These are phyloP conservation scores for Penstemon barbatus DNA, from an alignment of 257 asterid genomes.

Conservation along the genomic window DNA sequence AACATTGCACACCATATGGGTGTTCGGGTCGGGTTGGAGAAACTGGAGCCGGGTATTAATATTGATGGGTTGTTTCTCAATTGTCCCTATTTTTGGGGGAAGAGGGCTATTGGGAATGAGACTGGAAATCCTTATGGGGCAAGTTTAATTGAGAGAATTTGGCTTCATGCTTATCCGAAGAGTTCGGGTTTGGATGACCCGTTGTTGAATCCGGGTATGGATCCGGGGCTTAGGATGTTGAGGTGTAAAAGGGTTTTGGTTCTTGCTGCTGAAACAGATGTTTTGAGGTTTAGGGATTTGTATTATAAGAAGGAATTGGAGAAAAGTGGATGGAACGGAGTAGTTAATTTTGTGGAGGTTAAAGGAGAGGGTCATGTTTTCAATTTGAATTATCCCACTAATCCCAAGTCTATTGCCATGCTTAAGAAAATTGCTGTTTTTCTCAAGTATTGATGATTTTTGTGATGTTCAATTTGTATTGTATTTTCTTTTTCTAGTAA, in stretches of 20 bases:
- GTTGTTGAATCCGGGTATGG: constrained; percentile 44
- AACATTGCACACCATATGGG: constrained; percentile 36
- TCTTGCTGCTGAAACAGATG: constrained; percentile 41
- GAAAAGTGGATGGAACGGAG: constrained; percentile 45
- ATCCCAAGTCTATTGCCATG: constrained; percentile 27
- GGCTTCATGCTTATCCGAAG: constrained; percentile 47
- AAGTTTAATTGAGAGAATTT: constrained; percentile 27
- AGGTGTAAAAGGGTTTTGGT: constrained; percentile 40
- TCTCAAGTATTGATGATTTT: constrained; percentile 25
- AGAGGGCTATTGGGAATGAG: constrained; percentile 49
- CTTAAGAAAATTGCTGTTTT: constrained; percentile 32
- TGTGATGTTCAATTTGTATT: background rate
- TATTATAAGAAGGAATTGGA: constrained; percentile 33
- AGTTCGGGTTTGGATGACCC: constrained; percentile 60
- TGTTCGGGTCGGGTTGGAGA: constrained; percentile 31
- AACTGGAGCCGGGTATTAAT: constrained; percentile 10
- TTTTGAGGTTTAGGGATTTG: constrained; percentile 41
- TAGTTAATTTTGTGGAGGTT: constrained; percentile 37
- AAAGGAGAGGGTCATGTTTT: constrained; percentile 43
- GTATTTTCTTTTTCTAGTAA: too few relatives aligned
- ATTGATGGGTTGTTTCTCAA: constrained; percentile 53
- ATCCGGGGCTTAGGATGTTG: constrained; percentile 33
- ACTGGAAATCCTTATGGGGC: background rate
- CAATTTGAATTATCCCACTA: constrained; percentile 30
- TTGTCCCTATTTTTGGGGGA: constrained; percentile 65